These are phyloP conservation scores for Phialophora macrospora DNA, from an alignment of 2,329 filamentous ascomycete genomes.

Conservation along the genomic window DNA sequence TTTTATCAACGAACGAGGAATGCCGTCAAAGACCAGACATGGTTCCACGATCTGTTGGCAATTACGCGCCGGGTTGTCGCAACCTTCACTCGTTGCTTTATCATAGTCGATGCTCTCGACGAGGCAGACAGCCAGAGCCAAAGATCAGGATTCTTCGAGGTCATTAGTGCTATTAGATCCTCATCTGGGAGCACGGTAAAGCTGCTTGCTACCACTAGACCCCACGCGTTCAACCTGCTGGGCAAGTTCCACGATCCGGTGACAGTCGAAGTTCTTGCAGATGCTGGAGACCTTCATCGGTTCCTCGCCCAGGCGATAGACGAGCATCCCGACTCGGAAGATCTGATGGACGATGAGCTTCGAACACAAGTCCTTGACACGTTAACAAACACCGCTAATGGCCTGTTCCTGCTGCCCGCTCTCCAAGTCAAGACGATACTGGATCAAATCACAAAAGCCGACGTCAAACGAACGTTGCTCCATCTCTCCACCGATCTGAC, in stretches of 20 bases:
- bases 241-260: slow-evolving; percentile 28
- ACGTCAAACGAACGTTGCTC: slow-evolving; percentile 41
- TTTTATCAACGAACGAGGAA: slow-evolving; percentile 39
- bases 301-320: slow-evolving; percentile 39
- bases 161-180: slow-evolving; percentile 32
- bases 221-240: slow-evolving; percentile 29
- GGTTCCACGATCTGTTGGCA: slow-evolving; percentile 36
- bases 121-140: slow-evolving; percentile 38
- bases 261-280: slow-evolving; percentile 32
- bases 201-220: slow-evolving; percentile 38
- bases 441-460: slow-evolving; percentile 41
- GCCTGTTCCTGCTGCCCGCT: slow-evolving; percentile 43
- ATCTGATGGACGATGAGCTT: slow-evolving; percentile 40
- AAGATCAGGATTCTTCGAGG: slow-evolving; percentile 33
- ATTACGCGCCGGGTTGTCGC: slow-evolving; percentile 34
- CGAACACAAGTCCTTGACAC: slow-evolving; percentile 38
- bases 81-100: slow-evolving; percentile 35
- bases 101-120: slow-evolving; percentile 42
- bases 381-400: slow-evolving; percentile 39
- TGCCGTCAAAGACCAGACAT: slow-evolving; percentile 34
- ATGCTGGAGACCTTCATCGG: slow-evolving; percentile 36
- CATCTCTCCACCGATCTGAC: slow-evolving; percentile 39
- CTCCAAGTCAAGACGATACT: slow-evolving; percentile 43
- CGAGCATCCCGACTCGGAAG: slow-evolving; percentile 32
- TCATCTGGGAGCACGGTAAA: slow-evolving; percentile 21